Percentiles rank a stretch among this genome's conserved stretches.
phyloP scores from a whole-genome alignment of 2,329 filamentous ascomycete species.

The Clarireedia hainanense region DNA sequence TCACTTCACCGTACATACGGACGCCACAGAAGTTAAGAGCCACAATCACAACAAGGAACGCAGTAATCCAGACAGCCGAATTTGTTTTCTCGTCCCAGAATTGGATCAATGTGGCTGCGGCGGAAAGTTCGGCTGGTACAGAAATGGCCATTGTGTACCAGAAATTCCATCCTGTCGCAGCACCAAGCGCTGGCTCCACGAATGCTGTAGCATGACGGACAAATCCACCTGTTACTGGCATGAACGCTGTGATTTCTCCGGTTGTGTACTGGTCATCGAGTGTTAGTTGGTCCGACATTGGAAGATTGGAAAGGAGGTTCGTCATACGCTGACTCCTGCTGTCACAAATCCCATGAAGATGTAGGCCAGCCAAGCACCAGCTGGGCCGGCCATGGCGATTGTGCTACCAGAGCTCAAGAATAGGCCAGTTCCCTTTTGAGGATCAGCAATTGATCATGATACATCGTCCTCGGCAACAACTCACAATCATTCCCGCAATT shows the following conservation, averaged over 20 bases:
- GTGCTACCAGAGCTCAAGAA: constrained; percentile 43
- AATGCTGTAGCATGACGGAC: constrained; percentile 32
- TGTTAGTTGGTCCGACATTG: neutral
- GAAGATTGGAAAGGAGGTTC: neutral
- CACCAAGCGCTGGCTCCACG: constrained; percentile 31
- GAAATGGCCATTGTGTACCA: constrained; percentile 49
- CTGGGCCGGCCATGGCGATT: constrained; percentile 40
- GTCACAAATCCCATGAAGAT: constrained; percentile 41
- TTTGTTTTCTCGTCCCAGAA: constrained; percentile 56
- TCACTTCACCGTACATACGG: constrained; percentile 46
- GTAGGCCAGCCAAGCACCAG: constrained; percentile 34
- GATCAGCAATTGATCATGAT: neutral
- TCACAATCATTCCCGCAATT: constrained; percentile 33
- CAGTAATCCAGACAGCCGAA: constrained; percentile 35
- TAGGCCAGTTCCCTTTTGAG: constrained; percentile 38
- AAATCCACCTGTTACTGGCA: constrained; percentile 39
- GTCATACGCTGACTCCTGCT: constrained; percentile 38
- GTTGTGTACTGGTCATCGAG: neutral
- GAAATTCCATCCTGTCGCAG: constrained; percentile 29
- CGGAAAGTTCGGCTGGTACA: constrained; percentile 47
- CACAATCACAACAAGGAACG: constrained; percentile 32
- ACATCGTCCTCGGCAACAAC: constrained; percentile 45
- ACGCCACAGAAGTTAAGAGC: constrained; percentile 59
- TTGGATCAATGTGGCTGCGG: constrained; percentile 53
- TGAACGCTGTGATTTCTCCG: constrained; percentile 28